A percentile compares a stretch with the other conserved stretches of the same genome.
Evolutionary conservation across 495 filamentous ascomycete genomes (phyloP).

Genomic region (Penicillium simplicissimum): DNA sequence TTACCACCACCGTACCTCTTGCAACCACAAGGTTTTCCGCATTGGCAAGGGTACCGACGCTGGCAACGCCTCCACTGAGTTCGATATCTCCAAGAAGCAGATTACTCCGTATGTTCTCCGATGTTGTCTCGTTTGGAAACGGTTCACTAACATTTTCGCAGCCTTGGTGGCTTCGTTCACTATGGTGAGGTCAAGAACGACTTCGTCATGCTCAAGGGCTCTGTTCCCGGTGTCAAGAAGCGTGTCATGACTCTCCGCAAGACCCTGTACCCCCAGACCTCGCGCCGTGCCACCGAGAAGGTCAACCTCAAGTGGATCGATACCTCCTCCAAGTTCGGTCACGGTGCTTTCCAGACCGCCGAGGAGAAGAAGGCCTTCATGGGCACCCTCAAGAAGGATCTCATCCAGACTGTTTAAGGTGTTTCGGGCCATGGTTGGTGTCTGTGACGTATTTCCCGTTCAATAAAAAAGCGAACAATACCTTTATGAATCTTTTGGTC

Average conservation of each 20-base stretch:
- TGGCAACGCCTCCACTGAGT: slow-evolving; percentile 90
- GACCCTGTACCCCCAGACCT: slow-evolving; percentile 98
- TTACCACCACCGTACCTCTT: slow-evolving; percentile 99
- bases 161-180: slow-evolving; percentile 97
- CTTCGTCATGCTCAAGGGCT: slow-evolving; percentile 97
- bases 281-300: slow-evolving; percentile 93
- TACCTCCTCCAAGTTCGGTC: slow-evolving; percentile 99
- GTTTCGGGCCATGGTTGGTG: slow-evolving; percentile 46
- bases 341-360: slow-evolving; percentile 98
- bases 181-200: slow-evolving; percentile 99
- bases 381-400: slow-evolving; percentile 99
- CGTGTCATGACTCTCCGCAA: slow-evolving; percentile 98
- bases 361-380: slow-evolving; percentile 97
- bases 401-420: slow-evolving; percentile 69
- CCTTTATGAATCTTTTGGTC: slow-evolving; percentile 25
- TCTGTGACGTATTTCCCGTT: slow-evolving; percentile 49
- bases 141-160: slow-evolving; percentile 47
- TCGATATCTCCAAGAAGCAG: slow-evolving; percentile 97
- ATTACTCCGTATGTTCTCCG: slow-evolving; percentile 92
- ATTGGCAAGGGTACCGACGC: slow-evolving; percentile 88
- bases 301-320: slow-evolving; percentile 99
- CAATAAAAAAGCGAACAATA: slow-evolving; percentile 50
- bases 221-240: slow-evolving; percentile 98
- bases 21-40: slow-evolving; percentile 99
- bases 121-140: not conserved